phyloP scores from a whole-genome alignment of 1,284 basidiomycete genomes.

The Tilletia horrida region DNA sequence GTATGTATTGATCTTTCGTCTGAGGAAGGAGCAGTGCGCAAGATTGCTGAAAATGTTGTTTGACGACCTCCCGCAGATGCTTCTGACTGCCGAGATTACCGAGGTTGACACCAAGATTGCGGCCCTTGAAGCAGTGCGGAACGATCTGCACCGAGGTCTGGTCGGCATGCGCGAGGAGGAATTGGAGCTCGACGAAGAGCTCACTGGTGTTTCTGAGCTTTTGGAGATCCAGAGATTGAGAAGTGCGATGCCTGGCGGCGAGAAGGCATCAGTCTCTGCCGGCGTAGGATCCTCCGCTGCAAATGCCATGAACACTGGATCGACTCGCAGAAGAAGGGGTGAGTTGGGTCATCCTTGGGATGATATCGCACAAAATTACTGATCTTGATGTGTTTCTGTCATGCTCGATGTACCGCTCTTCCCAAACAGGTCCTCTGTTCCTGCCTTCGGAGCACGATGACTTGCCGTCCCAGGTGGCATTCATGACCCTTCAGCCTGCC shows the following conservation, averaged over 20 bases:
- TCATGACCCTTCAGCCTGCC: conserved; percentile 64
- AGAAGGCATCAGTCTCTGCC: not conserved
- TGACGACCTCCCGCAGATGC: conserved; percentile 14
- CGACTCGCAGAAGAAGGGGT: conserved; percentile 11
- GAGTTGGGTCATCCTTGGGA: not conserved
- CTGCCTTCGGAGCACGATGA: conserved; percentile 96
- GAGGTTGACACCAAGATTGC: conserved; percentile 86
- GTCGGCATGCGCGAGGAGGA: conserved; percentile 89
- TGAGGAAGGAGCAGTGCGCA: no score
- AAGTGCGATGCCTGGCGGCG: conserved; percentile 49
- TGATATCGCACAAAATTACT: not conserved
- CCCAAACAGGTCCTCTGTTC: conserved; percentile 68
- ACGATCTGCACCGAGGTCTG: conserved; percentile 76
- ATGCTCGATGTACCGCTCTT: not conserved
- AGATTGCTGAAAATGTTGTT: not conserved
- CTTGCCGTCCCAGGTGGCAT: conserved; percentile 85
- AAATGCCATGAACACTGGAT: conserved; percentile 5
- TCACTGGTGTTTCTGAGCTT: conserved; percentile 43
- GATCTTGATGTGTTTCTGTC: not conserved
- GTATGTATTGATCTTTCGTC: conserved; percentile 6
- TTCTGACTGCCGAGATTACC: conserved; percentile 73
- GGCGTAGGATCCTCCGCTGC: not conserved
- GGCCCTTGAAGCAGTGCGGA: conserved; percentile 74
- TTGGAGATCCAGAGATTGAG: conserved; percentile 47
- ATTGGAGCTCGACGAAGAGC: conserved; percentile 82